Base-by-base conservation (phyloP, 2,329 filamentous ascomycete species). In the Xylaria sp. region DNA sequence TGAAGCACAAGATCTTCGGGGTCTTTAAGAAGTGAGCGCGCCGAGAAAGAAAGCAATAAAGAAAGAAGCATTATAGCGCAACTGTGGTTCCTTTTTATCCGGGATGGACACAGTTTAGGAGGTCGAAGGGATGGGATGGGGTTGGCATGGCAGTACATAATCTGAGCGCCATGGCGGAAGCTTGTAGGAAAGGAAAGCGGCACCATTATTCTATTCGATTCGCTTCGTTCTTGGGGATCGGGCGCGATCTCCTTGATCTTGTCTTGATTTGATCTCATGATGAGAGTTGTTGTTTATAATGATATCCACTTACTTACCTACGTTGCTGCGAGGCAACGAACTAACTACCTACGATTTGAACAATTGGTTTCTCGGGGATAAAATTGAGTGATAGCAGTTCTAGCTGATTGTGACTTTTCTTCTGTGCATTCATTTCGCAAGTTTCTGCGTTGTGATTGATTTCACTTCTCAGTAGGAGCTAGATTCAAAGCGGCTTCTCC, bases 1-100 rank as follows among this genome's bases (percentile, higher is more conserved):
- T 89, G 72, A 89, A 89, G 84, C 69, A 79, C 71, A 89, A 87
- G 84, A 77, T 89, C 52, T 81, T 88, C 65, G 82, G 83, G 20
- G 76, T 78, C 1, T 83, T 86, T 72, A 86, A 86, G 80, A 87
- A 87, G 70, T 83, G 73, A 62, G 34, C 7, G 23, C 12, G 8
- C 41, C 10, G 51, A 31, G 18, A 3, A 10, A 10, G 12, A 34
- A 9, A n/a, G n/a, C 28, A n/a, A 34, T 50, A 31, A 13, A 15
- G n/a, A 3, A 10, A 10, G 34, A 37, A 37, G 34, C 8, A 25
- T 25, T 50, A 9, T 28, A 15, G 18, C 28, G 3, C 18, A 37
- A 10, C 8, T 5, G 58, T 25, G 7, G 34, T 28, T 28, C 28
- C 3, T 18, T 4, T 41, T 9, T 15, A 6, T 23, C 31, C 6